A percentile compares a stretch with the other conserved stretches of the same genome.
phyloP scores from a whole-genome alignment of 2,329 filamentous ascomycete genomes.

The Fusarium sp. region DNA sequence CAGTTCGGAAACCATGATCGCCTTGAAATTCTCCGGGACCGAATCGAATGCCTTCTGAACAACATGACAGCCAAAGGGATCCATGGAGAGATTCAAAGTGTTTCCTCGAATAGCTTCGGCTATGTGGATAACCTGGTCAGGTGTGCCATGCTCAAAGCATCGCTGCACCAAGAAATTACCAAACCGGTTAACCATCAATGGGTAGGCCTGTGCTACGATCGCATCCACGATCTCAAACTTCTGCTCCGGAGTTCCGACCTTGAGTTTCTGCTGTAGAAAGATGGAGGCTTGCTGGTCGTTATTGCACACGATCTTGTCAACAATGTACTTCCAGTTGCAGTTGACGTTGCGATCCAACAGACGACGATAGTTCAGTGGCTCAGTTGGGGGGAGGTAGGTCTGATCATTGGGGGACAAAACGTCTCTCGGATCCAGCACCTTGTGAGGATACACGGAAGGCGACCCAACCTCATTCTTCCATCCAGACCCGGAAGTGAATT shows the following conservation, averaged over 20 bases:
- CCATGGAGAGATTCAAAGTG: slow-evolving; percentile 95
- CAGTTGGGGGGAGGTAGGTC: slow-evolving; percentile 86
- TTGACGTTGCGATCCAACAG: slow-evolving; percentile 95
- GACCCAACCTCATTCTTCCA: slow-evolving; percentile 68
- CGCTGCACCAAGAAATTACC: slow-evolving; percentile 98
- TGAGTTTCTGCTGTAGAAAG: slow-evolving; percentile 98
- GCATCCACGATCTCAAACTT: slow-evolving; percentile 98
- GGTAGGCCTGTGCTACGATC: slow-evolving; percentile 94
- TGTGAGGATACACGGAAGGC: not conserved
- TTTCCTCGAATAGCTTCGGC: slow-evolving; percentile 94
- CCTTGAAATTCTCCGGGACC: slow-evolving; percentile 97
- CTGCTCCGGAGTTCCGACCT: slow-evolving; percentile 92
- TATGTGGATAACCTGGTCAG: slow-evolving; percentile 94
- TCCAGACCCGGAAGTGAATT: slow-evolving; percentile 71
- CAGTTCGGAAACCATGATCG: slow-evolving; percentile 98
- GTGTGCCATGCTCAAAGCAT: slow-evolving; percentile 97
- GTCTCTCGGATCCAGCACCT: slow-evolving; percentile 50
- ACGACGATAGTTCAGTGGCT: slow-evolving; percentile 95
- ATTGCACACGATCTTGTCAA: slow-evolving; percentile 99
- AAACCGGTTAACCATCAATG: slow-evolving; percentile 97
- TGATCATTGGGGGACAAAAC: slow-evolving; percentile 67
- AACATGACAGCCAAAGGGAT: slow-evolving; percentile 97
- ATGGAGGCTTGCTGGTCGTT: slow-evolving; percentile 99
- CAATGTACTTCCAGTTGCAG: slow-evolving; percentile 99
- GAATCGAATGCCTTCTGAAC: slow-evolving; percentile 99